Percentiles rank a stretch among this genome's conserved stretches.
Evolutionary conservation across 1,284 basidiomycete species (phyloP).

Genomic region (Pterulicium gracile): DNA sequence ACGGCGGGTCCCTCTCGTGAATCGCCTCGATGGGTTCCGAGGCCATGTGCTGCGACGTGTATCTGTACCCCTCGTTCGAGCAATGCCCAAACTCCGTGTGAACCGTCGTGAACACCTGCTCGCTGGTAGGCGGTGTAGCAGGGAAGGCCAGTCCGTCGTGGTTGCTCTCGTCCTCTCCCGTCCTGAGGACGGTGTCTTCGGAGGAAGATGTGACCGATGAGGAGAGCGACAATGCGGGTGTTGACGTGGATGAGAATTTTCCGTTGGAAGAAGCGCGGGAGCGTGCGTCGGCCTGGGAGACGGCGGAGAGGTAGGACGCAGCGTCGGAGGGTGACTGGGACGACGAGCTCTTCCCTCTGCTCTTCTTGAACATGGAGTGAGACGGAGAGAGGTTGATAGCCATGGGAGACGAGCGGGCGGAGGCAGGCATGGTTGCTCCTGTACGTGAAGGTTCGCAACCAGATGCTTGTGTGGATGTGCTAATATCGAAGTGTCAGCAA

Average conservation of each 20-base stretch:
- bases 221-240: constrained; percentile 59
- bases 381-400: constrained; percentile 26
- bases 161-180: constrained; percentile 31
- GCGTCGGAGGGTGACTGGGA: constrained; percentile 38
- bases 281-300: constrained; percentile 58
- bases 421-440: constrained; percentile 2
- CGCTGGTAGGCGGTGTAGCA: constrained; percentile 56
- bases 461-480: too few relatives aligned
- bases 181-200: constrained; percentile 49
- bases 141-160: constrained; percentile 47
- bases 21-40: constrained; percentile 39
- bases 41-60: constrained; percentile 49
- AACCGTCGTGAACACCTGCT: constrained; percentile 62
- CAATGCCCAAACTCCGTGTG: constrained; percentile 87
- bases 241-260: constrained; percentile 34
- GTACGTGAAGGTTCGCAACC: background rate
- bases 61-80: constrained; percentile 58
- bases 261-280: constrained; percentile 29
- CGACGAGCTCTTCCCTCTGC: constrained; percentile 33
- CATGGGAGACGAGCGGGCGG: constrained; percentile 22
- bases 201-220: constrained; percentile 56
- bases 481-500: too few relatives aligned
- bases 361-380: constrained; percentile 52
- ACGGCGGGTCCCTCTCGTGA: constrained; percentile 73
- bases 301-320: constrained; percentile 60